Base-by-base conservation (phyloP, 495 filamentous ascomycete species). In the Hypoxylon perforatum region DNA sequence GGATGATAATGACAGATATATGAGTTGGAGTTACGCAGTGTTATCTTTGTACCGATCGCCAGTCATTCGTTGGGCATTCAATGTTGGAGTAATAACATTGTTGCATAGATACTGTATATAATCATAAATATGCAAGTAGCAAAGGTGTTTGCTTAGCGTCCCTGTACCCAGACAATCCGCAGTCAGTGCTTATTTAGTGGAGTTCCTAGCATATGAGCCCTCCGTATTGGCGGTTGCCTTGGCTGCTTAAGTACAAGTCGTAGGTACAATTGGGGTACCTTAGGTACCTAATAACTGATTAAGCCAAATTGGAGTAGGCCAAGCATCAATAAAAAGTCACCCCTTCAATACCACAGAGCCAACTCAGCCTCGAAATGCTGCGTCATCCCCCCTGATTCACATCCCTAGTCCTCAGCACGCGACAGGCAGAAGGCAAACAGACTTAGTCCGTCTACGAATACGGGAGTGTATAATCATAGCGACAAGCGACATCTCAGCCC, bases 331-430 rank as follows among this genome's bases (percentile, higher is more conserved):
- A n/a, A n/a, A 38, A 25, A 58, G 38, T 58, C 61, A 58, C 52
- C 38, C 14, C 41, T 28, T 28, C 59, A 44, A 52, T 12, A 38
- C 38, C 25, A 28, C 25, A 28, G 7, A 47, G 35, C 50, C 51
- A 55, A 28, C 59, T 48, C 58, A 68, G 65, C 65, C 65, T 42
- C 65, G 49, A 35, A n/a, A 63, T n/a, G 65, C 54, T 68, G 65
- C 25, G 25, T 28, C 25, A 68, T 59, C 58, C 38, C 62, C 48
- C 11, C 35, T 61, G 30, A 9, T 57, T 47, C 38, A n/a, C 42
- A 54, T 6, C 49, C 18, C 28, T 44, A 3, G 53, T 19, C 21
- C 49, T 44, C n/a, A 50, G 45, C 46, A 39, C 22, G 18, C 49
- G 28, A 54, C 21, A 18, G 41, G 45, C 44, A 39, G 33, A 15